Percentiles rank a stretch among this genome's conserved stretches.
Evolutionary conservation across 345 rosid genomes (phyloP).

Genomic region (Acer yangbiense): DNA sequence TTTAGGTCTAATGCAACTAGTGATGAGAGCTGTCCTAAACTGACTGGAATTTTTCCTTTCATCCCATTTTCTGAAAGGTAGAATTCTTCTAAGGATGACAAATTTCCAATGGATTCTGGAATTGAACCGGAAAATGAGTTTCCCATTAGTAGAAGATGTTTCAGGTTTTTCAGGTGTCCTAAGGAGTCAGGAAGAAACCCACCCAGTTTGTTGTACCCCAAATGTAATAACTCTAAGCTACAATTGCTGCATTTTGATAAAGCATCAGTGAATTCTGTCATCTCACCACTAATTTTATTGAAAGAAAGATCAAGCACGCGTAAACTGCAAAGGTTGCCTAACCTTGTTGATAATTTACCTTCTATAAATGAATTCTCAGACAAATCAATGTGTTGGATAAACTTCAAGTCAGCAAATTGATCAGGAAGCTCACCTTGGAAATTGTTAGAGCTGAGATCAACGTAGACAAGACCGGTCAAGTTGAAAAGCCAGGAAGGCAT

Average conservation of each 20-base stretch:
- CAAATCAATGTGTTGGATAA: slow-evolving; percentile 12
- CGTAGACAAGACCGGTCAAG: slow-evolving; percentile 12
- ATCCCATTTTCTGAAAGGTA: slow-evolving; percentile 17
- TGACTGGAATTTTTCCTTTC: slow-evolving; percentile 26
- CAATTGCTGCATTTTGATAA: slow-evolving; percentile 20
- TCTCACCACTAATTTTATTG: slow-evolving; percentile 17
- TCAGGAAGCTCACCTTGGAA: slow-evolving; percentile 10
- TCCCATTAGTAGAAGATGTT: neutral
- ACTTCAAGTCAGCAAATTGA: slow-evolving; percentile 4
- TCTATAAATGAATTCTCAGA: slow-evolving; percentile 7
- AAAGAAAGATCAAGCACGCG: slow-evolving; percentile 15
- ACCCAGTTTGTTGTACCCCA: slow-evolving; percentile 22
- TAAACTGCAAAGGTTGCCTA: slow-evolving; percentile 24
- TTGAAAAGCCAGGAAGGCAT: slow-evolving; percentile 29
- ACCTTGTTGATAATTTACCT: neutral
- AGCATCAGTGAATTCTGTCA: slow-evolving; percentile 5
- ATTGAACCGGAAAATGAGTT: slow-evolving; percentile 25
- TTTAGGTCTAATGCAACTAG: neutral
- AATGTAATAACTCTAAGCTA: slow-evolving; percentile 24
- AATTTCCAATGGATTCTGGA: slow-evolving; percentile 25
- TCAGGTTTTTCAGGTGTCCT: neutral
- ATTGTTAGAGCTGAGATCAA: slow-evolving; percentile 22
- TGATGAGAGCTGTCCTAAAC: slow-evolving; percentile 22
- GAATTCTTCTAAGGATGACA: slow-evolving; percentile 20
- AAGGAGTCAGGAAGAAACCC: slow-evolving; percentile 20